A percentile compares a stretch with the other conserved stretches of the same genome.
phyloP scores from a whole-genome alignment of 176 grass and related monocot species.

The Saccharum officinarum region DNA sequence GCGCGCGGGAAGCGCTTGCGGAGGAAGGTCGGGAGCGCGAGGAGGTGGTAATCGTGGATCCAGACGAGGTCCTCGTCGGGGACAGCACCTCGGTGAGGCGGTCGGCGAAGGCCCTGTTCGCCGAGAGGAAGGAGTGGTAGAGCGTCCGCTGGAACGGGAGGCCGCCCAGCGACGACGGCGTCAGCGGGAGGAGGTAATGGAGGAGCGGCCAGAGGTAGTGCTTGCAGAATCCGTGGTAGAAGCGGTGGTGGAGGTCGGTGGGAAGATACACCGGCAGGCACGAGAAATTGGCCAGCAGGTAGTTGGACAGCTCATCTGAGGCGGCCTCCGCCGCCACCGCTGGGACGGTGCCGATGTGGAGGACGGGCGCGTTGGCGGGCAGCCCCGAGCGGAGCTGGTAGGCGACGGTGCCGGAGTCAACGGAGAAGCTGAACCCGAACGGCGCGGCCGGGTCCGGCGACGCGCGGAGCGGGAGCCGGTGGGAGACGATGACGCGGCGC shows the following conservation, averaged over 20 bases:
- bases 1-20: slow-evolving; percentile 80
- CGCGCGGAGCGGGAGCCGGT: slow-evolving; percentile 67
- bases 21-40: slow-evolving; percentile 88
- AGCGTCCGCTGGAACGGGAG: slow-evolving; percentile 83
- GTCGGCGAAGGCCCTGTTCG: slow-evolving; percentile 87
- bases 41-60: slow-evolving; percentile 97
- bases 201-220: slow-evolving; percentile 98
- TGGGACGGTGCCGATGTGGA: slow-evolving; percentile 74
- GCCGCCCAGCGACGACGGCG: slow-evolving; percentile 61
- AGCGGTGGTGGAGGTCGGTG: slow-evolving; percentile 64
- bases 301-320: slow-evolving; percentile 67
- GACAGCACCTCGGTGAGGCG: slow-evolving; percentile 79
- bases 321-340: slow-evolving; percentile 24
- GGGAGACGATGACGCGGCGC: slow-evolving; percentile 76
- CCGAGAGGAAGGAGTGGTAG: slow-evolving; percentile 92
- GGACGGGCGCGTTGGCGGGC: slow-evolving; percentile 42
- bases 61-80: slow-evolving; percentile 90
- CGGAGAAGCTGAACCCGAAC: slow-evolving; percentile 56
- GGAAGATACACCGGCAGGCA: slow-evolving; percentile 84
- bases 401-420: slow-evolving; percentile 55
- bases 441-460: slow-evolving; percentile 37
- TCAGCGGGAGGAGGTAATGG: slow-evolving; percentile 88
- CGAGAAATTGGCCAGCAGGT: slow-evolving; percentile 52
- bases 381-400: slow-evolving; percentile 79
- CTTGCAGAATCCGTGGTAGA: slow-evolving; percentile 96